Evolutionary conservation across 1,284 basidiomycete genomes (phyloP), one percentile per base, ranked within the genome.

Genomic region (Leccinum subrobustum): DNA sequence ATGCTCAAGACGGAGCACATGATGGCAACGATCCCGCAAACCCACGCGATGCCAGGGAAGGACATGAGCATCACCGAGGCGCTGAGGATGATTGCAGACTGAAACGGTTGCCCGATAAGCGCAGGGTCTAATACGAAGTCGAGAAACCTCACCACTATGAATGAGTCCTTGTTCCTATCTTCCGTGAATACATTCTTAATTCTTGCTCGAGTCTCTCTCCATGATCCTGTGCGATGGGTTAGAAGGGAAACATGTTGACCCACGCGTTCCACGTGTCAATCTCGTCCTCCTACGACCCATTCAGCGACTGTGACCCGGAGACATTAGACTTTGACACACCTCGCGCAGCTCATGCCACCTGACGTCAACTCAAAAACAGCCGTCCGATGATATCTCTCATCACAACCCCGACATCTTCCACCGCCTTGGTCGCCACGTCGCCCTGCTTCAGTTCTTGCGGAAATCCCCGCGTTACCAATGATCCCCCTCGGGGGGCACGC

Each of bases 401-500:
- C 2, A 93, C 88, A 16, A 73, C 79, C 11, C 80, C 85, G 33
- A 95, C 73, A 74, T 95, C 93, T 68, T 89, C 84, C 9, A 93
- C 88, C 0, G 91, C 91, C 73, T 95, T 93, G 25, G 81, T 84
- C 54, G 94, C 91, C 16, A 93, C 76, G 70, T 93, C 92, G 0
- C 91, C 91, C 55, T 83, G 79, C 47, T 81, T 79, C 18, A 91
- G 66, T 92, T 88, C 65, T 81, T 78, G 63, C 78, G 77, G 75
- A 95, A 95, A 75, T 96, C 93, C 55, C 78, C 1, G 86, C 84
- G 56, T 81, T 83, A n/a, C 91, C 89, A 48, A 95, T 83, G 55
- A 92, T 89, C 50, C 87, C 77, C 33, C 6, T 86, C 86, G 29
- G 1, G 76, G 74, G 12, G 74, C 76, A 12, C 74, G 73, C 27